Evolutionary conservation across 2,329 filamentous ascomycete genomes (phyloP).

Genomic region (Incumbomyces lentus): DNA sequence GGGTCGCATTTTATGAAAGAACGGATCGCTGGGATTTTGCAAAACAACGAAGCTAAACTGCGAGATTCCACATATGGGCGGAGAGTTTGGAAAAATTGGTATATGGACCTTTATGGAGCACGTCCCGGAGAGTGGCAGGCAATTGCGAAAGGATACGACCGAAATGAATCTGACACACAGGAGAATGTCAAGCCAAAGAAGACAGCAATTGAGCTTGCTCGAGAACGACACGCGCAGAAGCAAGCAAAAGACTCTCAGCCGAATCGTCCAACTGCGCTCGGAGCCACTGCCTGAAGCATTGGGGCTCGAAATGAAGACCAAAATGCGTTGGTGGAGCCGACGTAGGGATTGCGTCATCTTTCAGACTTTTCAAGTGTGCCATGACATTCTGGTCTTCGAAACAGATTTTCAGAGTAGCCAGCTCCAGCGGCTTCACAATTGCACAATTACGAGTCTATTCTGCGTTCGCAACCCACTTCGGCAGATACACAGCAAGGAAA

Average conservation of each 20-base stretch:
- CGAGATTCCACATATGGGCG: constrained; percentile 56
- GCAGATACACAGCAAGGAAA: too few relatives aligned
- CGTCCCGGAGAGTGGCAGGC: constrained; percentile 53
- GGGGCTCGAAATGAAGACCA: background rate
- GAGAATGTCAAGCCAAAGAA: constrained; percentile 29
- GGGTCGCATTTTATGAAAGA: constrained; percentile 59
- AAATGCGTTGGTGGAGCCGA: too few relatives aligned
- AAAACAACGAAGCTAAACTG: constrained; percentile 47
- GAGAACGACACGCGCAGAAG: constrained; percentile 44
- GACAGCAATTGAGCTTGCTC: constrained; percentile 46
- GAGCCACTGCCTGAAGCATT: background rate
- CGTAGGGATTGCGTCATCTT: too few relatives aligned
- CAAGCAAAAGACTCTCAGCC: constrained; percentile 13
- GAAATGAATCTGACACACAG: constrained; percentile 10
- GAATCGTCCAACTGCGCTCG: background rate
- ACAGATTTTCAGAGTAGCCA: too few relatives aligned
- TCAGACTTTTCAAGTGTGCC: too few relatives aligned
- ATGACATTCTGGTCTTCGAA: too few relatives aligned
- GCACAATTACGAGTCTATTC: too few relatives aligned
- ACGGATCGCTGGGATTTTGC: constrained; percentile 54
- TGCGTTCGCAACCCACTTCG: too few relatives aligned
- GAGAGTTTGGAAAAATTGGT: constrained; percentile 65
- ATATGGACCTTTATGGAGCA: constrained; percentile 60
- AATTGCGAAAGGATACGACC: constrained; percentile 44
- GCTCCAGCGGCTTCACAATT: too few relatives aligned